Conservation (phyloP, 2,329 filamentous ascomycete species). For the Aspergillus unguis region DNA sequence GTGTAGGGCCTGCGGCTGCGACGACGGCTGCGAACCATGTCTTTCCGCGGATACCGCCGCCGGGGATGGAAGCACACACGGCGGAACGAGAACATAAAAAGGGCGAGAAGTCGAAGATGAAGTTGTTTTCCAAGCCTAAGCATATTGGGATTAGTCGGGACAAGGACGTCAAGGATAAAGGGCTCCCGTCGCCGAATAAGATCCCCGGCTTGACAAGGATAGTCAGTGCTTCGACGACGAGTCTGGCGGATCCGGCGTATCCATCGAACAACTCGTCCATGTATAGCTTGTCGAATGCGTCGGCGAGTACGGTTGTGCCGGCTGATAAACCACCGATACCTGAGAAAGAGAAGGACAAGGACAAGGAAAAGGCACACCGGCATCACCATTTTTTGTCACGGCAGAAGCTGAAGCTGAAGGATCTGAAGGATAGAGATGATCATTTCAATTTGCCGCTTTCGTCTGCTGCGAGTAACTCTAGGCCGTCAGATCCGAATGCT, state of each 20-base stretch:
- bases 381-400: conserved; percentile 65
- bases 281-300: conserved; percentile 61
- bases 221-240: conserved; percentile 60
- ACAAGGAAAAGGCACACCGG: conserved; percentile 49
- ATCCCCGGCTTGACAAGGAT: conserved; percentile 52
- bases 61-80: conserved; percentile 24
- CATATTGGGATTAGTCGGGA: conserved; percentile 61
- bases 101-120: conserved; percentile 64
- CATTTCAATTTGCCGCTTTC: conserved; percentile 57
- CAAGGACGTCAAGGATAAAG: conserved; percentile 52
- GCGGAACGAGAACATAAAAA: conserved; percentile 48
- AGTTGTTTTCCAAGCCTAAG: conserved; percentile 66
- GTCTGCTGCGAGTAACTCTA: conserved; percentile 63
- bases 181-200: conserved; percentile 59
- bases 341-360: conserved; percentile 41
- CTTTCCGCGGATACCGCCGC: conserved; percentile 51
- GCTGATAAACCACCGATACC: conserved; percentile 37
- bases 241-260: conserved; percentile 51
- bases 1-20: conserved; percentile 51
- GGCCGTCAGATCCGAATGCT: conserved; percentile 60
- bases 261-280: conserved; percentile 55
- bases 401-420: conserved; percentile 62
- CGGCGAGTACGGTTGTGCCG: conserved; percentile 59
- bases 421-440: conserved; percentile 61
- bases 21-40: conserved; percentile 61